Evolutionary conservation across 2,329 filamentous ascomycete genomes (phyloP), one percentile per base, ranked within the genome.

Genomic region (Fusarium aywerte): DNA sequence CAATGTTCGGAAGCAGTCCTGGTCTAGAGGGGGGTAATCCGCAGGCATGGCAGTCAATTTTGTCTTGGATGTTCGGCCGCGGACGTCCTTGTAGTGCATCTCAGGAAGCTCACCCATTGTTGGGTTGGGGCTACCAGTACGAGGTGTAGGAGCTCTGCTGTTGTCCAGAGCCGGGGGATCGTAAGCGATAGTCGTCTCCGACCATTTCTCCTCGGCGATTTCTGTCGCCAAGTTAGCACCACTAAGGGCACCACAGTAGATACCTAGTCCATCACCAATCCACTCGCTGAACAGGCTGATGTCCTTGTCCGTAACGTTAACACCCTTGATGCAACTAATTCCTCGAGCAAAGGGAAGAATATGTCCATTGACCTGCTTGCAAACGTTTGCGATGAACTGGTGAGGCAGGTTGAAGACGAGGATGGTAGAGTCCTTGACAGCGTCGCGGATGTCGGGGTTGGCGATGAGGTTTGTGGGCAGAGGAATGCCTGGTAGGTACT

Each of bases 271-370:
- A 77, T 92, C 89, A 58, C 94, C 94, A 76, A 99, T 99, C 78
- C 91, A 93, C 81, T 99, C 96, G 54, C 92, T 96, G 82, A 99
- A 97, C 54, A 99, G 86, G 73, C 89, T 90, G 71, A 98, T 89
- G 55, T 92, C 92, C 49, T 92, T 89, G 74, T 95, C 91, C 5
- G 91, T 90, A 32, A 99, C 96, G 72, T 97, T 92, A 64, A 99
- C 94, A 72, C 96, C 96, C 84, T 99, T 99, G 82, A 98, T 97
- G 80, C 96, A 99, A 76, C 93, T 97, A 75, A 99, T 93, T 60
- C 93, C 96, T 66, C 96, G 89, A 25, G 96, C 95, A 74, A 89
- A 98, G 8, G 96, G 96, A 29, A 97, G 81, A 68, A 97, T 96
- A 74, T 97, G 90, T 62, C 95, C 96, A 75, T 90, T 86, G 65